Evolutionary conservation across 2,329 filamentous ascomycete species (phyloP).

Genomic region (Pseudofabraea citricarpa): DNA sequence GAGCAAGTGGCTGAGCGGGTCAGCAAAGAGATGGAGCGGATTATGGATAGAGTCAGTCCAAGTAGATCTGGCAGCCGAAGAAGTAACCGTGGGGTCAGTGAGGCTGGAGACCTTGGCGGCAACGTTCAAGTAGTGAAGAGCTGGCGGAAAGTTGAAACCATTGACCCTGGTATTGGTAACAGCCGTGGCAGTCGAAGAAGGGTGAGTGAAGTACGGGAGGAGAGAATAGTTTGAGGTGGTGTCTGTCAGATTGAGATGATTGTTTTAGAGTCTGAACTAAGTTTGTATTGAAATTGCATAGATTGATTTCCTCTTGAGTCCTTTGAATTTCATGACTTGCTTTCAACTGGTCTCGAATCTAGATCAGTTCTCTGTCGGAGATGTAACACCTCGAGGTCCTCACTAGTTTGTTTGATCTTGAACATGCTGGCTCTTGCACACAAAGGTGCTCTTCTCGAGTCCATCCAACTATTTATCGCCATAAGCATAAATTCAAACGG

Average conservation of each 20-base stretch:
- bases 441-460: no score
- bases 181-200: neutral
- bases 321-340: no score
- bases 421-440: no score
- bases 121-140: neutral
- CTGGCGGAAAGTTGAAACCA: neutral
- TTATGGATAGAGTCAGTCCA: neutral
- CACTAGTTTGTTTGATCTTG: no score
- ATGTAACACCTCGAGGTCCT: no score
- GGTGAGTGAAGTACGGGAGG: neutral
- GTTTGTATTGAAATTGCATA: no score
- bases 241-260: no score
- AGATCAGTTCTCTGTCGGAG: no score
- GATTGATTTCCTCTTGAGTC: no score
- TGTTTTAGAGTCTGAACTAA: neutral
- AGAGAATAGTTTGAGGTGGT: neutral
- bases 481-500: no score
- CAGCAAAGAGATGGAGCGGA: neutral
- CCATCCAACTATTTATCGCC: no score
- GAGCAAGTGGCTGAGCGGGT: slow-evolving; percentile 9
- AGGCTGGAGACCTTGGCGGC: neutral
- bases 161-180: neutral
- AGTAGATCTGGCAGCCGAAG: neutral
- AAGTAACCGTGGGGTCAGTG: neutral
- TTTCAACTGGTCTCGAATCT: no score